Base-by-base conservation (phyloP, 2,329 filamentous ascomycete genomes). In the Fusarium sp. region DNA sequence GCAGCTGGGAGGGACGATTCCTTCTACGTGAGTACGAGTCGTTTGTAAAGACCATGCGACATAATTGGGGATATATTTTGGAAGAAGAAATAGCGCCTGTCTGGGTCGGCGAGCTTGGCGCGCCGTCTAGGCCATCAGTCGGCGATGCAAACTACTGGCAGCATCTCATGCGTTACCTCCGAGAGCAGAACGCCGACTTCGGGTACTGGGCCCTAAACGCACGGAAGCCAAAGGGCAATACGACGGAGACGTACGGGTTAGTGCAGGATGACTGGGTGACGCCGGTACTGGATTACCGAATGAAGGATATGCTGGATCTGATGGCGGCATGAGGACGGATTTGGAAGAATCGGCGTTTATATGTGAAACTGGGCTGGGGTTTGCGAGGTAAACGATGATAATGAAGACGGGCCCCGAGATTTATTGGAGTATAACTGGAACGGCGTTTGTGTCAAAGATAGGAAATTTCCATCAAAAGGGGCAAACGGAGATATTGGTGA, bases 171-270 rank as follows among this genome's bases (percentile, higher is more conserved):
- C 84, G 84, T 31, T 92, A 87, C 79, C 84, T 93, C 66, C 86
- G 86, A 76, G 81, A 83, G 4, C 80, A 89, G 60, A 89, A 92
- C 75, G 89, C 89, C 11, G 91, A 93, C 75, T 92, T 91, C 83
- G 91, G 89, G 8, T 93, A 93, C 81, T 93, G 91, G 92, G 91
- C 91, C 18, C 79, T 93, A 73, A 93, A 93, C 81, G 89, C 91
- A 42, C 84, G 89, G 56, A 93, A 93, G 81, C 89, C 90, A 11
- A 86, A 86, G 66, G 83, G 87, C 40, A 86, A 91, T 79, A 85
- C 83, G 58, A 84, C 82, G 35, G 91, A 93, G 83, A 85, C 86
- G 14, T 93, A 93, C 78, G 87, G 88, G 3, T 81, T 93, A 27
- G 82, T 93, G 20, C 81, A 87, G 70, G 90, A 92, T 76, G 90